Percentiles rank a stretch among this genome's conserved stretches.
Conservation (phyloP, 31 red algal species). For the Asparagopsis taxiformis region DNA sequence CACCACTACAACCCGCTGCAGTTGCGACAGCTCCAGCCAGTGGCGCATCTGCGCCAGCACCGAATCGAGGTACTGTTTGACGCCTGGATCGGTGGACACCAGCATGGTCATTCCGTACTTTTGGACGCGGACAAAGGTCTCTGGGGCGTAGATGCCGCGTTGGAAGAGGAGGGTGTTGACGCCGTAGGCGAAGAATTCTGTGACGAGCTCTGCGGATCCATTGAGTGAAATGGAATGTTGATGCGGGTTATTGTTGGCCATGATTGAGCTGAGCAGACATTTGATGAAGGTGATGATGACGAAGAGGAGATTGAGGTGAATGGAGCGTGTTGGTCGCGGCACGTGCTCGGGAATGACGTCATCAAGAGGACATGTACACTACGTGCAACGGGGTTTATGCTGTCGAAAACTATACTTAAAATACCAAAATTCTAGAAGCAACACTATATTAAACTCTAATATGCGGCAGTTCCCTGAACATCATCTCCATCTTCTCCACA, state of each 20-base stretch:
- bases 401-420: no score
- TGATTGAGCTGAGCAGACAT: no score
- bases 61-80: conserved; percentile 59
- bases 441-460: conserved; percentile 1
- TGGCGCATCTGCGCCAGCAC: conserved; percentile 72
- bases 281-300: no score
- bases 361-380: no score
- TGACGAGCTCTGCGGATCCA: conserved; percentile 85
- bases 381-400: no score
- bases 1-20: conserved; percentile 81
- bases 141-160: conserved; percentile 94
- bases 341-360: no score
- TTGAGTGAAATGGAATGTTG: conserved; percentile 65
- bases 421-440: no score
- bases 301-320: no score
- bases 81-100: conserved; percentile 68
- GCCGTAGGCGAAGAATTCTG: conserved; percentile 90
- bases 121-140: conserved; percentile 77
- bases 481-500: conserved; percentile 22
- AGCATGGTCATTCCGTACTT: conserved; percentile 94
- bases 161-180: conserved; percentile 96
- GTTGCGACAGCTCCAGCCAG: conserved; percentile 57
- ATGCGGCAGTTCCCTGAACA: background rate
- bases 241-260: no score
- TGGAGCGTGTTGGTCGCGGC: no score